phyloP scores from a whole-genome alignment of 2,329 filamentous ascomycete genomes.

The Fusarium duplospermum region DNA sequence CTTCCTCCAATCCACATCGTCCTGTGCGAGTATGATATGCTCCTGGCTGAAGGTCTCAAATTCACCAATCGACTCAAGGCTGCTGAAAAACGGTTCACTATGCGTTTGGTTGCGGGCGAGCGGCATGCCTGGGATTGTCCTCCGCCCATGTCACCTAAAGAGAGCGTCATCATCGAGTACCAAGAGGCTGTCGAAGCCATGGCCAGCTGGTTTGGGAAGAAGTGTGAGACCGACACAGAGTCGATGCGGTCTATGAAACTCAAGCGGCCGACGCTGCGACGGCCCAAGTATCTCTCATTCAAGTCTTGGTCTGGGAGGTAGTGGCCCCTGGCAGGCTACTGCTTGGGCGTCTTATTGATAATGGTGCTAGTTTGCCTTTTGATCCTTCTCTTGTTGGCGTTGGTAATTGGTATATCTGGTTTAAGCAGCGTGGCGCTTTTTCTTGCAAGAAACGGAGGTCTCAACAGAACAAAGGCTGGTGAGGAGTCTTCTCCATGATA shows the following conservation, averaged over 20 bases:
- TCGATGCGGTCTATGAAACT: constrained; percentile 50
- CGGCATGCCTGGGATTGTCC: constrained; percentile 64
- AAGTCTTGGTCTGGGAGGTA: constrained; percentile 49
- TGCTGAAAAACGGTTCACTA: constrained; percentile 48
- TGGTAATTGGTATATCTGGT: not conserved
- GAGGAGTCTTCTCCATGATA: not conserved
- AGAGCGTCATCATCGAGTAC: constrained; percentile 59
- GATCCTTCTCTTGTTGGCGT: constrained; percentile 1
- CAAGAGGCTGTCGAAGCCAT: constrained; percentile 56
- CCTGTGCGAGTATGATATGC: constrained; percentile 74
- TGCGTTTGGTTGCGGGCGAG: constrained; percentile 59
- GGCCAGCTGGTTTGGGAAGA: constrained; percentile 55
- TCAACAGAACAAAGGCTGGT: not conserved
- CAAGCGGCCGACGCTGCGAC: constrained; percentile 47
- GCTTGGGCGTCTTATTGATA: not conserved
- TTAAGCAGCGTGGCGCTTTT: constrained; percentile 27
- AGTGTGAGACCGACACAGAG: constrained; percentile 51
- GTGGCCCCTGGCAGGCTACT: constrained; percentile 17
- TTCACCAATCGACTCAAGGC: constrained; percentile 68
- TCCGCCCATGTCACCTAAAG: constrained; percentile 57
- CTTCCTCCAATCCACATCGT: constrained; percentile 68
- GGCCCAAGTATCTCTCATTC: constrained; percentile 48
- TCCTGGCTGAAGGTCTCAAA: constrained; percentile 68
- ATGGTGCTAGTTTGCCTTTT: not conserved
- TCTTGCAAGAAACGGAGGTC: constrained; percentile 12